Evolutionary conservation across 2,329 filamentous ascomycete species (phyloP).

Genomic region (Raffaelea albimanens): DNA sequence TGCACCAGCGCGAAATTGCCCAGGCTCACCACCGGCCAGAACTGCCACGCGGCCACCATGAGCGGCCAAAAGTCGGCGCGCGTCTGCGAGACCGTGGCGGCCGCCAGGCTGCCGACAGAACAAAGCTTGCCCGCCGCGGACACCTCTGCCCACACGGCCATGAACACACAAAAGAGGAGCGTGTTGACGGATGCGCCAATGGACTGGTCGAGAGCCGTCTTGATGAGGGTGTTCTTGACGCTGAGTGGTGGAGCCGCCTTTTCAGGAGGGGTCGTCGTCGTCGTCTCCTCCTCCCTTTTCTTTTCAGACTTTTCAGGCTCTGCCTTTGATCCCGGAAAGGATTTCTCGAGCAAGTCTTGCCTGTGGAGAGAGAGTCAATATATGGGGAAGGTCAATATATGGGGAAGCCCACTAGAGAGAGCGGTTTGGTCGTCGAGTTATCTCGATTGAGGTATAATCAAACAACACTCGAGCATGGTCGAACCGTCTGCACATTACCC

Average conservation of each 20-base stretch:
- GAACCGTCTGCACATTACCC: too few species aligned
- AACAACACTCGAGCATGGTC: too few species aligned
- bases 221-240: constrained; percentile 55
- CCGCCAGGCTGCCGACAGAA: constrained; percentile 13
- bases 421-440: too few species aligned
- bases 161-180: constrained; percentile 50
- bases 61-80: constrained; percentile 53
- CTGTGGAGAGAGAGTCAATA: constrained; percentile 21
- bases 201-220: constrained; percentile 61
- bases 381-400: background rate
- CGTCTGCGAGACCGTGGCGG: constrained; percentile 27
- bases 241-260: background rate
- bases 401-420: too few species aligned
- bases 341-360: constrained; percentile 67
- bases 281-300: constrained; percentile 24
- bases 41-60: constrained; percentile 58
- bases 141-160: constrained; percentile 24
- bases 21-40: constrained; percentile 60
- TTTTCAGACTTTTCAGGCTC: background rate
- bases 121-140: background rate
- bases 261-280: constrained; percentile 42
- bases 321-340: constrained; percentile 53
- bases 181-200: constrained; percentile 57
- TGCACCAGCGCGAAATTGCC: constrained; percentile 57
- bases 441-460: too few species aligned